Evolutionary conservation across 495 filamentous ascomycete species (phyloP).

Genomic region (Cercophora sp.): DNA sequence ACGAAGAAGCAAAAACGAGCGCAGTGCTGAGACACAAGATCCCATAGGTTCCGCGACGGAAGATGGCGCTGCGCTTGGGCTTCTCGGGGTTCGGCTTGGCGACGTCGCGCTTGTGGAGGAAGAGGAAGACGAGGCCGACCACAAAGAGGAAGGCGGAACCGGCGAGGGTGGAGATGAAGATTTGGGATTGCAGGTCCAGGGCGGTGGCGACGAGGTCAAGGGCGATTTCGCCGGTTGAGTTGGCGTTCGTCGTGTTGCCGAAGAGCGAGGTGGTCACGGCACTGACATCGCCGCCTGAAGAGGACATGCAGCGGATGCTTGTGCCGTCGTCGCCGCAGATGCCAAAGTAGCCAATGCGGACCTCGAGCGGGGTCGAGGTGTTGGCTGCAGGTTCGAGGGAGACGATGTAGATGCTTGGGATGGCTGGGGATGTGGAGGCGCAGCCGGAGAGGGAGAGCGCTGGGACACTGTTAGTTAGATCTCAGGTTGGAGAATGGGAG

Average conservation of each 20-base stretch:
- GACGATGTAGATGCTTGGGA: constrained; percentile 31
- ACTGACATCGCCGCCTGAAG: constrained; percentile 12
- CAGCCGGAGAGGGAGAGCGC: constrained; percentile 30
- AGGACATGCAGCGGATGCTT: constrained; percentile 20
- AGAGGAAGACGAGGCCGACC: constrained; percentile 30
- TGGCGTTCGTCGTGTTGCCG: constrained; percentile 4
- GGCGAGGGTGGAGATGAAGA: constrained; percentile 23
- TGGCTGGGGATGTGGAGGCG: constrained; percentile 23
- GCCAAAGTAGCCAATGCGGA: constrained; percentile 36
- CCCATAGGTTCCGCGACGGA: constrained; percentile 23
- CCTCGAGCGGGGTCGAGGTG: constrained; percentile 10
- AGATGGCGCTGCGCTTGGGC: constrained; percentile 13
- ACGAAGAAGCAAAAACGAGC: constrained; percentile 18
- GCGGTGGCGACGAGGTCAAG: constrained; percentile 21
- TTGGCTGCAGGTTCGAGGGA: constrained; percentile 21
- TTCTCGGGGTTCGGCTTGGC: constrained; percentile 12
- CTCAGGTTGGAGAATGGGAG: background rate
- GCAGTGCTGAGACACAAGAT: constrained; percentile 20
- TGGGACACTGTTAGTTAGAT: constrained; percentile 6
- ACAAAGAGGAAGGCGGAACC: constrained; percentile 21
- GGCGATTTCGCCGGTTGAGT: constrained; percentile 2
- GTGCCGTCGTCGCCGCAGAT: constrained; percentile 27
- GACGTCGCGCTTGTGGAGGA: constrained; percentile 18
- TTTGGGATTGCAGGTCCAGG: constrained; percentile 21
- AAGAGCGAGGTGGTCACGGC: constrained; percentile 14